Percentiles rank a stretch among this genome's conserved stretches.
phyloP scores from a whole-genome alignment of 2,329 filamentous ascomycete genomes.

The Sporothrix schenckii region DNA sequence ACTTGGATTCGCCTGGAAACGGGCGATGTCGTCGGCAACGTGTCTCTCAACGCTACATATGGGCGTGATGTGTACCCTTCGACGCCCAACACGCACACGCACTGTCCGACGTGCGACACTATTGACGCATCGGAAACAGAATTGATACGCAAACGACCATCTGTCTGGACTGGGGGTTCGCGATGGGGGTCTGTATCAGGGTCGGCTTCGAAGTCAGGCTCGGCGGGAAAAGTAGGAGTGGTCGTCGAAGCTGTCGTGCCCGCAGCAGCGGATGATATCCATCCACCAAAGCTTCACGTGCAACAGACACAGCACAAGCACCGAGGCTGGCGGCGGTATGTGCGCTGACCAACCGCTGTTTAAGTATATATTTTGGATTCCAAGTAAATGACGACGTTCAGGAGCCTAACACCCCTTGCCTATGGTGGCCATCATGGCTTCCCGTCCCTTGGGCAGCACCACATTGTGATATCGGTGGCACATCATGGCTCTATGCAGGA shows the following conservation, averaged over 20 bases:
- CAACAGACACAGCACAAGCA: background rate
- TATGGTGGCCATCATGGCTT: background rate
- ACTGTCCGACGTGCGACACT: conserved; percentile 16
- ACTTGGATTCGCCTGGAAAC: conserved; percentile 59
- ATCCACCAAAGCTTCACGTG: background rate
- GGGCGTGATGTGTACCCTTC: conserved; percentile 52
- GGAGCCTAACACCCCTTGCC: background rate
- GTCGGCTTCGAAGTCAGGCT: background rate
- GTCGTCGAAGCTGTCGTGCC: background rate
- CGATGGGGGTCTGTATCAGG: background rate
- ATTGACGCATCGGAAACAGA: background rate
- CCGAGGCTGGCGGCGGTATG: background rate
- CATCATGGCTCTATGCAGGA: background rate
- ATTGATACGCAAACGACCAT: background rate
- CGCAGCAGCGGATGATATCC: background rate
- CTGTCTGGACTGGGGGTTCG: background rate
- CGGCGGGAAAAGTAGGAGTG: background rate
- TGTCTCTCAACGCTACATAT: conserved; percentile 57
- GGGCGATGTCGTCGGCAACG: conserved; percentile 48
- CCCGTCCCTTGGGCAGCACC: background rate
- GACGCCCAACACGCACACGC: conserved; percentile 37
- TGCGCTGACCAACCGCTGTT: background rate
- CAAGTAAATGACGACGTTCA: background rate
- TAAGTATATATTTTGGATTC: background rate
- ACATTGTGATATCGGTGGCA: background rate